Evolutionary conservation across 345 rosid genomes (phyloP).

Genomic region (Brassica juncea): DNA sequence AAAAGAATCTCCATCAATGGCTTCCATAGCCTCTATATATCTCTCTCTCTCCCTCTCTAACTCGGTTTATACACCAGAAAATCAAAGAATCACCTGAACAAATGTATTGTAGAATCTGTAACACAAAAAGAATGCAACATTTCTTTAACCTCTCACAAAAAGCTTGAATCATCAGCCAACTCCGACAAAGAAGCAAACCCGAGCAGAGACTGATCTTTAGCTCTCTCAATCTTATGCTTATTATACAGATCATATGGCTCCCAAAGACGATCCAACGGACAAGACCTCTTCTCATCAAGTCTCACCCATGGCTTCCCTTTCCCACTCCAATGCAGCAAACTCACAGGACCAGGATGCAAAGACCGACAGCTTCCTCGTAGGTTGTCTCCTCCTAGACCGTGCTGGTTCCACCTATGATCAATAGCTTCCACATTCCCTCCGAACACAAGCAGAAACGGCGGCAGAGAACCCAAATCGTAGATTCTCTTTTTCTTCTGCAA

Average conservation of each 20-base stretch:
- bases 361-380: slow-evolving; percentile 81
- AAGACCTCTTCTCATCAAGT: slow-evolving; percentile 68
- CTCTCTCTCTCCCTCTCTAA: slow-evolving; percentile 25
- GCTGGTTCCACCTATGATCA: slow-evolving; percentile 94
- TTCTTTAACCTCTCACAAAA: slow-evolving; percentile 32
- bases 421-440: slow-evolving; percentile 81
- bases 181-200: slow-evolving; percentile 37
- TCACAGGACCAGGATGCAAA: slow-evolving; percentile 86
- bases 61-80: slow-evolving; percentile 35
- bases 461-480: slow-evolving; percentile 90
- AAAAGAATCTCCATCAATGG: slow-evolving; percentile 22
- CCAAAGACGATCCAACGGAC: slow-evolving; percentile 83
- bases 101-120: slow-evolving; percentile 8
- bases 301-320: slow-evolving; percentile 98
- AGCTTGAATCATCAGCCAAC: slow-evolving; percentile 41
- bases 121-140: slow-evolving; percentile 14
- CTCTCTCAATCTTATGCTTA: slow-evolving; percentile 42
- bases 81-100: slow-evolving; percentile 40
- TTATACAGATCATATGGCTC: slow-evolving; percentile 75
- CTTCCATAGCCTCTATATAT: slow-evolving; percentile 29
- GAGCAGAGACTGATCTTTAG: slow-evolving; percentile 37
- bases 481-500: slow-evolving; percentile 72
- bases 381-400: slow-evolving; percentile 94
- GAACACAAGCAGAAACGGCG: slow-evolving; percentile 85
- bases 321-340: slow-evolving; percentile 98